Conservation (phyloP, 768 basidiomycete species). For the Agaricus blazei region DNA sequence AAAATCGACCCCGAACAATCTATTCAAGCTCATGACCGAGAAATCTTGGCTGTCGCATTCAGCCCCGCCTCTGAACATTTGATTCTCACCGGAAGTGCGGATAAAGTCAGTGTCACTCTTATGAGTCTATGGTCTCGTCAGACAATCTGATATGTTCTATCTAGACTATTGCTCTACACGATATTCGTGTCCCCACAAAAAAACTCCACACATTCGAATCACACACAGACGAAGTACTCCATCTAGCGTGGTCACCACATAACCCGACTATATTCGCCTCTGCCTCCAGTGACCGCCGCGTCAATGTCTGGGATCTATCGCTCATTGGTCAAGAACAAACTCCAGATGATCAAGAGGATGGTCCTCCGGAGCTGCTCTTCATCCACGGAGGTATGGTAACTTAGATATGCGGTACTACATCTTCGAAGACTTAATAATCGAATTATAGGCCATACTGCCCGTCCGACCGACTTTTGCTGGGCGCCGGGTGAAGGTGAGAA, state of each 20-base stretch:
- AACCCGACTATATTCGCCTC: slow-evolving; percentile 91
- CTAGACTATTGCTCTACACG: slow-evolving; percentile 81
- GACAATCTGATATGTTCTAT: background rate
- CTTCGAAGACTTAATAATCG: slow-evolving; percentile 1
- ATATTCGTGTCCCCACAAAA: slow-evolving; percentile 68
- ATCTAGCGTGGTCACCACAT: slow-evolving; percentile 93
- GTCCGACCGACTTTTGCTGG: slow-evolving; percentile 95
- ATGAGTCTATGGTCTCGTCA: background rate
- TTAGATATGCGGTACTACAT: background rate
- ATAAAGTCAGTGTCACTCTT: slow-evolving; percentile 55
- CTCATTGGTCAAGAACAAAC: slow-evolving; percentile 94
- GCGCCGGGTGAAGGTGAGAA: slow-evolving; percentile 76
- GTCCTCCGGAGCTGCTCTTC: slow-evolving; percentile 94
- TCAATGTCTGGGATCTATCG: slow-evolving; percentile 93
- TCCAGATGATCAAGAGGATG: slow-evolving; percentile 97
- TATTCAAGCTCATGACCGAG: slow-evolving; percentile 83
- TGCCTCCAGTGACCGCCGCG: slow-evolving; percentile 86
- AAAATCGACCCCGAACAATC: slow-evolving; percentile 62
- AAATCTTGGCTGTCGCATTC: slow-evolving; percentile 89
- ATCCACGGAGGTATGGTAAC: slow-evolving; percentile 76
- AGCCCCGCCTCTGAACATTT: slow-evolving; percentile 78
- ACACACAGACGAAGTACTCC: slow-evolving; percentile 92
- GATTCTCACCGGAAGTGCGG: slow-evolving; percentile 86
- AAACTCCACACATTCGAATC: slow-evolving; percentile 88
- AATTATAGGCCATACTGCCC: slow-evolving; percentile 72